These are phyloP conservation scores for Colletotrichum eleusines DNA, from an alignment of 2,329 filamentous ascomycete species.

Conservation along the genomic window DNA sequence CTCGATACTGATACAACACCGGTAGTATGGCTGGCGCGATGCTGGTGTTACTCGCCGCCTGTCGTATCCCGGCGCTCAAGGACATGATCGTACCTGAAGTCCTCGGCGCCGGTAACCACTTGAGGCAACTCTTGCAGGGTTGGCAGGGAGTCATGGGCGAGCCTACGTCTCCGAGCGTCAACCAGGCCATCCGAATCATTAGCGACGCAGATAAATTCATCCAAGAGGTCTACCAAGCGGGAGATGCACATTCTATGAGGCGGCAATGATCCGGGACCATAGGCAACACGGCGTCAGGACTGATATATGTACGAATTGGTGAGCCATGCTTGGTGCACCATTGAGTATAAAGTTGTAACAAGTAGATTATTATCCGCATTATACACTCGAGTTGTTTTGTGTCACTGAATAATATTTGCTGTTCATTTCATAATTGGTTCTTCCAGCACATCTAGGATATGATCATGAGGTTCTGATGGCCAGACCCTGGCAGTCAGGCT, in stretches of 20 bases:
- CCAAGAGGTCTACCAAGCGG: slow-evolving; percentile 49
- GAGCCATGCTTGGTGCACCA: background rate
- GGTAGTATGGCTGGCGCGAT: slow-evolving; percentile 62
- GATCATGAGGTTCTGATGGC: background rate
- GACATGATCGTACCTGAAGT: slow-evolving; percentile 55
- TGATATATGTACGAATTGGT: background rate
- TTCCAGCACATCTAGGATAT: background rate
- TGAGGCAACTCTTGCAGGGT: slow-evolving; percentile 54
- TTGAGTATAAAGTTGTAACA: background rate
- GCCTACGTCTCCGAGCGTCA: slow-evolving; percentile 58
- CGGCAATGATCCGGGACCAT: background rate
- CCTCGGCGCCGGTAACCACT: slow-evolving; percentile 55
- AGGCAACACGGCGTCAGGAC: background rate
- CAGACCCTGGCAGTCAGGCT: background rate
- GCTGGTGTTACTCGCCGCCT: slow-evolving; percentile 61
- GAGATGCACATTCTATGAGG: slow-evolving; percentile 32
- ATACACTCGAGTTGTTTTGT: background rate
- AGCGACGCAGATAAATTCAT: slow-evolving; percentile 58
- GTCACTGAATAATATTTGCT: background rate
- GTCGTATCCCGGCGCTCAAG: slow-evolving; percentile 53
- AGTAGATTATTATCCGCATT: too few relatives aligned
- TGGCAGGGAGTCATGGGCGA: slow-evolving; percentile 58
- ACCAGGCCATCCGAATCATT: slow-evolving; percentile 61
- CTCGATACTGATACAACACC: accelerated
- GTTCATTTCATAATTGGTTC: background rate